Percentiles rank a stretch among this genome's conserved stretches.
These are phyloP conservation scores for Vitellaria paradoxa DNA, from an alignment of 179 eudicot genomes.

Conservation along the genomic window DNA sequence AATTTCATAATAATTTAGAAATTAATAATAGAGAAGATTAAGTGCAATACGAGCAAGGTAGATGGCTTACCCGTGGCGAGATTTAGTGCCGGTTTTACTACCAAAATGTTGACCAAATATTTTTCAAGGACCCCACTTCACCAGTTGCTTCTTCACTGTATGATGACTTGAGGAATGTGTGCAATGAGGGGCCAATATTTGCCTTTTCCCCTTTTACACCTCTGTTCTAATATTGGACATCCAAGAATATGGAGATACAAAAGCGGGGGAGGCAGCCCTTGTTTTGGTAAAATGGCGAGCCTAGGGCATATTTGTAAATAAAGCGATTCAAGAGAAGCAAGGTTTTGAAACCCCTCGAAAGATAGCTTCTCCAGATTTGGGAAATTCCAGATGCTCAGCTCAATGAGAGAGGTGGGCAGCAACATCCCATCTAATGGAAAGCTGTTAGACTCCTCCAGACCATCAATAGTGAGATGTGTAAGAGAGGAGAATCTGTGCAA, in stretches of 20 bases:
- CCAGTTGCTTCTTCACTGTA: too few relatives aligned
- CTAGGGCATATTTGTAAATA: not conserved
- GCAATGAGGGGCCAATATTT: not conserved
- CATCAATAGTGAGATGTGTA: not conserved
- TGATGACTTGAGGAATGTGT: not conserved
- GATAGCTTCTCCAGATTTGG: not conserved
- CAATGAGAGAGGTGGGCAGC: not conserved
- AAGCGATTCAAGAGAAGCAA: not conserved
- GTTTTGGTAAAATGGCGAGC: not conserved
- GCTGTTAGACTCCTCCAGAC: not conserved
- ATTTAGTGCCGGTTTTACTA: too few relatives aligned
- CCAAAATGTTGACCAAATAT: too few relatives aligned
- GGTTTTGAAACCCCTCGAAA: not conserved
- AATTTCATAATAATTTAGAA: too few relatives aligned
- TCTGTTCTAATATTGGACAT: not conserved
- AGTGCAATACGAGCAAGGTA: too few relatives aligned
- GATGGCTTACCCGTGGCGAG: too few relatives aligned
- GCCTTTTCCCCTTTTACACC: not conserved
- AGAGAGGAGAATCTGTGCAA: constrained; percentile 9
- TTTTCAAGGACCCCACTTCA: too few relatives aligned
- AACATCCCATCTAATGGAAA: not conserved
- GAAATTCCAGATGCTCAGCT: not conserved
- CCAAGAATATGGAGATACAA: not conserved
- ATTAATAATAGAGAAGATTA: too few relatives aligned
- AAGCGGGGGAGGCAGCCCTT: not conserved